Evolutionary conservation across 139 green algal genomes (phyloP).

Genomic region (Haematococcus sp.): DNA sequence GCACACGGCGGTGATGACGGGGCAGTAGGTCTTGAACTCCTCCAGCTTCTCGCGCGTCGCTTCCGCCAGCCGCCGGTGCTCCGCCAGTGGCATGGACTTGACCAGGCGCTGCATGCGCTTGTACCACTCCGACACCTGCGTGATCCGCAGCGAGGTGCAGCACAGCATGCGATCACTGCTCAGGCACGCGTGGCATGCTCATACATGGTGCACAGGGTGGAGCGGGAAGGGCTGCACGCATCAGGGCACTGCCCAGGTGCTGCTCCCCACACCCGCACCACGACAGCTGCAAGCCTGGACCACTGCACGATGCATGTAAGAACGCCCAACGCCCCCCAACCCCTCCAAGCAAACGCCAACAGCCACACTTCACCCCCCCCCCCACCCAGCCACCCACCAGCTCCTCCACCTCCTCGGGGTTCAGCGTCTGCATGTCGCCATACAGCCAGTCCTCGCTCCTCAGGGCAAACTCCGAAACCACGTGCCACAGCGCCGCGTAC

Average conservation of each 20-base stretch:
- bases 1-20: conserved; percentile 47
- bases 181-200: not conserved
- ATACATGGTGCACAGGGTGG: no score
- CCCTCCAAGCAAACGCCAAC: no score
- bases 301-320: not conserved
- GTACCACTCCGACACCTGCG: conserved; percentile 19
- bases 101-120: conserved; percentile 33
- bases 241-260: not conserved
- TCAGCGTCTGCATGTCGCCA: conserved; percentile 35
- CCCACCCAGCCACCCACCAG: conserved; percentile 24
- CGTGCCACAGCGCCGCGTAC: conserved; percentile 37
- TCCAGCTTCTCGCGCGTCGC: conserved; percentile 41
- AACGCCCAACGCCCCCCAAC: no score
- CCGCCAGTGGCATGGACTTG: conserved; percentile 29
- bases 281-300: no score
- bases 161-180: not conserved
- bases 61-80: conserved; percentile 35
- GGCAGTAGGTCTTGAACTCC: conserved; percentile 38
- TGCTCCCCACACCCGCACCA: no score
- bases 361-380: not conserved
- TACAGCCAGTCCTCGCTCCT: conserved; percentile 49
- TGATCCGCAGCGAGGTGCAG: no score
- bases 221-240: not conserved
- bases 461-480: conserved; percentile 19
- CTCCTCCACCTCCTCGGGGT: conserved; percentile 48